Percentiles rank a stretch among this genome's conserved stretches.
These are phyloP conservation scores for Lupinus albus DNA, from an alignment of 306 rosid genomes.

Conservation along the genomic window DNA sequence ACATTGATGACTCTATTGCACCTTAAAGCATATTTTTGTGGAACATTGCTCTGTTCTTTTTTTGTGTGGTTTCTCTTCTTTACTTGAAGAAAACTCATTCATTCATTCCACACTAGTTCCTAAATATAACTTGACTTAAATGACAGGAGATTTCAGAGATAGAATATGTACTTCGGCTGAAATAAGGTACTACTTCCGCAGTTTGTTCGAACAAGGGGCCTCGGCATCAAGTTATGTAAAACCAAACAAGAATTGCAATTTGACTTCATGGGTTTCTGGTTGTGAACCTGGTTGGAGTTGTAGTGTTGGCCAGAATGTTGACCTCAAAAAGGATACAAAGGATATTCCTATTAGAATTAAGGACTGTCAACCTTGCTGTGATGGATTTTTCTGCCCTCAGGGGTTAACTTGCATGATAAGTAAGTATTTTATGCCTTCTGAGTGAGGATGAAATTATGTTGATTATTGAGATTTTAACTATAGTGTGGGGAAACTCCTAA, in stretches of 20 bases:
- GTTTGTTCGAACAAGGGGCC: conserved; percentile 41
- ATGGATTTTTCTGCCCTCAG: conserved; percentile 80
- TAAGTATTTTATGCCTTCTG: conserved; percentile 52
- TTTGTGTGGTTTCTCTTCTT: conserved; percentile 16
- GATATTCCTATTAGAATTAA: conserved; percentile 54
- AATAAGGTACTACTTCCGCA: conserved; percentile 58
- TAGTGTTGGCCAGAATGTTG: conserved; percentile 47
- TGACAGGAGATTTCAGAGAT: conserved; percentile 61
- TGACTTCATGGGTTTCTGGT: conserved; percentile 71
- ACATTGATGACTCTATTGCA: no score
- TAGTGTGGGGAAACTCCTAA: no score
- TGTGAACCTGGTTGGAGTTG: conserved; percentile 93
- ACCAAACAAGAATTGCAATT: conserved; percentile 76
- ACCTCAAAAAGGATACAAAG: conserved; percentile 43
- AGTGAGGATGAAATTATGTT: background rate
- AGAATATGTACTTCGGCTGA: conserved; percentile 67
- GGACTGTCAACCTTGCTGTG: conserved; percentile 73
- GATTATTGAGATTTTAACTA: background rate
- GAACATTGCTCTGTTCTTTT: conserved; percentile 5
- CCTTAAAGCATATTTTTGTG: conserved; percentile 7
- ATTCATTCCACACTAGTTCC: conserved; percentile 21
- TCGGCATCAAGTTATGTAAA: conserved; percentile 47
- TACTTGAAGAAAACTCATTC: conserved; percentile 10
- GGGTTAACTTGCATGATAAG: conserved; percentile 90
- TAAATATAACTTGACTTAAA: conserved; percentile 35